These are phyloP conservation scores for Lasiosphaeris hirsuta DNA, from an alignment of 495 filamentous ascomycete genomes.

Conservation along the genomic window DNA sequence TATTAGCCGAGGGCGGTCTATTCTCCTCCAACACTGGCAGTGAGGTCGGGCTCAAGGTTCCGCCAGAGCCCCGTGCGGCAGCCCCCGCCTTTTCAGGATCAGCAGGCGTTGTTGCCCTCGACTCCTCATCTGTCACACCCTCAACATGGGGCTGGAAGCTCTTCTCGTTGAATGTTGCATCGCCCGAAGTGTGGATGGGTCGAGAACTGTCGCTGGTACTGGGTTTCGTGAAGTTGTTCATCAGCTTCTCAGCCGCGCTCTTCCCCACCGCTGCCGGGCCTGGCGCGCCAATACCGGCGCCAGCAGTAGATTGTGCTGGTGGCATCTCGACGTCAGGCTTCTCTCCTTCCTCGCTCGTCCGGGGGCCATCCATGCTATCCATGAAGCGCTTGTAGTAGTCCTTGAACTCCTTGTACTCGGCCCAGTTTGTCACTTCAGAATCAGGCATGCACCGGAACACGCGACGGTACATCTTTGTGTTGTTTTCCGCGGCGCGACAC, in stretches of 20 bases:
- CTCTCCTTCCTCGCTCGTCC: constrained; percentile 37
- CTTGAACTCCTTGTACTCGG: constrained; percentile 85
- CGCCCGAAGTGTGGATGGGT: background rate
- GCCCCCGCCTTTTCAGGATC: constrained; percentile 37
- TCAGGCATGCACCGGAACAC: constrained; percentile 98
- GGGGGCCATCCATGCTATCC: constrained; percentile 53
- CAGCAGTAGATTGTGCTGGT: constrained; percentile 18
- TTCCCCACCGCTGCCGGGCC: constrained; percentile 20
- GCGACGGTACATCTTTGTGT: constrained; percentile 85
- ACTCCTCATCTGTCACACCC: background rate
- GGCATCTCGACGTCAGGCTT: constrained; percentile 19
- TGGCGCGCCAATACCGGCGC: constrained; percentile 31
- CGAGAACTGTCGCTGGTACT: background rate
- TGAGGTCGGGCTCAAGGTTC: constrained; percentile 17
- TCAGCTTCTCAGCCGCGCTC: constrained; percentile 19
- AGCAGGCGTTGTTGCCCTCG: constrained; percentile 4
- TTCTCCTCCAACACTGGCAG: constrained; percentile 6
- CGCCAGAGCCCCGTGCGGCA: background rate
- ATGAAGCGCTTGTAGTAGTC: constrained; percentile 77
- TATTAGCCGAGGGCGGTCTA: constrained; percentile 9
- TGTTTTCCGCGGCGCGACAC: constrained; percentile 86
- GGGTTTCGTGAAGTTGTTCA: background rate
- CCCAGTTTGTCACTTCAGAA: constrained; percentile 89
- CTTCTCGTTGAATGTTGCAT: constrained; percentile 22
- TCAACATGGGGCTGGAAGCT: constrained; percentile 1